Percentiles rank a stretch among this genome's conserved stretches.
phyloP scores from a whole-genome alignment of 768 basidiomycete genomes.

The Naganishia vishniacii region DNA sequence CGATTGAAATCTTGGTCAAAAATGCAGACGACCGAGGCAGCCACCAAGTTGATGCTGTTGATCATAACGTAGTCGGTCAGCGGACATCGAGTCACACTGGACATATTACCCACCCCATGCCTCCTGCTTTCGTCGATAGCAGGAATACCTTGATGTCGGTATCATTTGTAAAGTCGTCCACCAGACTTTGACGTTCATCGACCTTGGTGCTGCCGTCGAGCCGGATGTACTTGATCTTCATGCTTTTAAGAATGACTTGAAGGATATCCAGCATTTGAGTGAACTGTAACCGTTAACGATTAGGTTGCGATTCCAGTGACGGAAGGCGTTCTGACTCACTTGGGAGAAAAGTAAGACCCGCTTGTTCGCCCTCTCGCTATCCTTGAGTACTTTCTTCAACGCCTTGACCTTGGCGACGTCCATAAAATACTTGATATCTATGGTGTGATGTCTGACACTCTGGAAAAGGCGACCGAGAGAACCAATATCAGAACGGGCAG shows the following conservation, averaged over 20 bases:
- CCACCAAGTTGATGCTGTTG: conserved; percentile 86
- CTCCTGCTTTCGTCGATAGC: conserved; percentile 78
- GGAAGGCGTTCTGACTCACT: too few species aligned
- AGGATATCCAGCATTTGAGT: conserved; percentile 93
- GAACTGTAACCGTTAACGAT: conserved; percentile 56
- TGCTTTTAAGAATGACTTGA: conserved; percentile 69
- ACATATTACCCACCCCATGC: conserved; percentile 40
- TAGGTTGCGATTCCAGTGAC: too few species aligned
- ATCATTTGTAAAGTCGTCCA: conserved; percentile 92
- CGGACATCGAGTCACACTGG: background rate
- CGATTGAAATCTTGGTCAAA: conserved; percentile 95
- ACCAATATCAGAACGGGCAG: background rate
- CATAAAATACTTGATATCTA: conserved; percentile 68
- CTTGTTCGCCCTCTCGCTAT: conserved; percentile 63
- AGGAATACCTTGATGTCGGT: conserved; percentile 80
- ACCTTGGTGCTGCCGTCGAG: conserved; percentile 91
- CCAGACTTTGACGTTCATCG: conserved; percentile 82
- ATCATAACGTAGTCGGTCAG: background rate
- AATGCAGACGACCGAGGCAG: conserved; percentile 86
- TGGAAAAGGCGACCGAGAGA: too few species aligned
- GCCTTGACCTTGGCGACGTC: conserved; percentile 81
- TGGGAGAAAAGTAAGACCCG: conserved; percentile 92
- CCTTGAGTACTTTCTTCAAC: conserved; percentile 64
- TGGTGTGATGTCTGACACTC: conserved; percentile 59
- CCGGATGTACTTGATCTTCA: conserved; percentile 67